These are phyloP conservation scores for Voacanga thouarsii DNA, from an alignment of 257 asterid genomes.

Conservation along the genomic window DNA sequence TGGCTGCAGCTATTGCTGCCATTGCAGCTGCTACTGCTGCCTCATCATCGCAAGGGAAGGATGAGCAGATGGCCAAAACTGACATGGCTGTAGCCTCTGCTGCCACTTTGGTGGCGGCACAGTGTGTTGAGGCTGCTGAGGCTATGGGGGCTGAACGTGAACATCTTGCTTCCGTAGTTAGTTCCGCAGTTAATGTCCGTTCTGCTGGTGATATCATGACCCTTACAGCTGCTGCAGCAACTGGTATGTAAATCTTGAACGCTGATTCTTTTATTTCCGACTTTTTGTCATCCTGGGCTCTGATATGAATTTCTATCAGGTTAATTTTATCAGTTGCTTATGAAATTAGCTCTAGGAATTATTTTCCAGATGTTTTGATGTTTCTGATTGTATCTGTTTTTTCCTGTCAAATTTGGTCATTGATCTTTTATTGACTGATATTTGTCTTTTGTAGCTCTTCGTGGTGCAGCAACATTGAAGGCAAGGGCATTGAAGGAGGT, in stretches of 20 bases:
- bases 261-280: neutral
- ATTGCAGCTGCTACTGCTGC: constrained; percentile 96
- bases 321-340: no score
- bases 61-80: constrained; percentile 75
- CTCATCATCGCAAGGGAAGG: constrained; percentile 62
- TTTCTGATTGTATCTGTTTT: neutral
- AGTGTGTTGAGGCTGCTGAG: constrained; percentile 96
- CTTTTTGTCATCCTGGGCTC: neutral
- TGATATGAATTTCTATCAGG: neutral
- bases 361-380: neutral
- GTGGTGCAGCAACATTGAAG: constrained; percentile 90
- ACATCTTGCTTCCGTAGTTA: constrained; percentile 72
- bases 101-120: constrained; percentile 92
- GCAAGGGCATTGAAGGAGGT: constrained; percentile 92
- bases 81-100: constrained; percentile 99
- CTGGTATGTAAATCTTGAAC: constrained; percentile 42
- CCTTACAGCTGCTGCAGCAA: constrained; percentile 94
- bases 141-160: constrained; percentile 97
- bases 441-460: constrained; percentile 48
- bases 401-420: neutral
- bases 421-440: no score
- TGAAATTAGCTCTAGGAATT: neutral
- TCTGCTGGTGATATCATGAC: constrained; percentile 97
- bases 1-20: constrained; percentile 96
- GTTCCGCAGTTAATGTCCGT: constrained; percentile 91